Conservation (phyloP, 1,284 basidiomycete species). For the Blastosporella zonata region DNA sequence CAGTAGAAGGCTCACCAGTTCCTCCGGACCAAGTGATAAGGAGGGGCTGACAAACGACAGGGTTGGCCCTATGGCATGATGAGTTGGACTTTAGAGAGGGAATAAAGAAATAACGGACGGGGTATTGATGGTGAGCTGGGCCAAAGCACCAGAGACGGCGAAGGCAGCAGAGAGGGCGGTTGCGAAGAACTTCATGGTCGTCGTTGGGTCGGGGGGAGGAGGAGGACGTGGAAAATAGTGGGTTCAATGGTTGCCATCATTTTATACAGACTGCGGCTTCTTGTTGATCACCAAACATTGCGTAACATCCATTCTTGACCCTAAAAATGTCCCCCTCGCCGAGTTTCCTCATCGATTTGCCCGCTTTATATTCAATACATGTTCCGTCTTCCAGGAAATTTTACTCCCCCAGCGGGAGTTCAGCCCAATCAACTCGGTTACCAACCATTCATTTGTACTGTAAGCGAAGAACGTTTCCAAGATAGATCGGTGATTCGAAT, state of each 20-base stretch:
- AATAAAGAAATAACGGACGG: slow-evolving; percentile 35
- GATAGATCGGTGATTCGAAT: slow-evolving; percentile 5
- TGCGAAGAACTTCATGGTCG: slow-evolving; percentile 45
- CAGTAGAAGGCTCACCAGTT: slow-evolving; percentile 36
- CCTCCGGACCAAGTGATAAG: slow-evolving; percentile 50
- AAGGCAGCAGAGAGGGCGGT: slow-evolving; percentile 37
- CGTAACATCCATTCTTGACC: slow-evolving; percentile 5
- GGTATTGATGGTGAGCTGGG: slow-evolving; percentile 54
- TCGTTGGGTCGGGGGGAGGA: slow-evolving; percentile 20
- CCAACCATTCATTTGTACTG: background rate
- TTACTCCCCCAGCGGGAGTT: too few species aligned
- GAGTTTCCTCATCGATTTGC: background rate
- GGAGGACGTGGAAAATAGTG: slow-evolving; percentile 27
- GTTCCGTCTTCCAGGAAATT: background rate
- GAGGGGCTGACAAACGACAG: slow-evolving; percentile 50
- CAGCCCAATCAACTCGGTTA: background rate
- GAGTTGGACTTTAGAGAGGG: slow-evolving; percentile 3
- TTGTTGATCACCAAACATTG: slow-evolving; percentile 18
- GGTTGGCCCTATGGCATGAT: slow-evolving; percentile 32
- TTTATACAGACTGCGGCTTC: slow-evolving; percentile 15
- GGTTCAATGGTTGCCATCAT: slow-evolving; percentile 17
- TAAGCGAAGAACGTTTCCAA: slow-evolving; percentile 7
- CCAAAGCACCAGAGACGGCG: slow-evolving; percentile 38
- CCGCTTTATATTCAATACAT: background rate
- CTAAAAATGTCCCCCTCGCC: background rate